A percentile compares a stretch with the other conserved stretches of the same genome.
Evolutionary conservation across 192 early-diverging fungal genomes (phyloP).

Genomic region (Diversispora epigaea): DNA sequence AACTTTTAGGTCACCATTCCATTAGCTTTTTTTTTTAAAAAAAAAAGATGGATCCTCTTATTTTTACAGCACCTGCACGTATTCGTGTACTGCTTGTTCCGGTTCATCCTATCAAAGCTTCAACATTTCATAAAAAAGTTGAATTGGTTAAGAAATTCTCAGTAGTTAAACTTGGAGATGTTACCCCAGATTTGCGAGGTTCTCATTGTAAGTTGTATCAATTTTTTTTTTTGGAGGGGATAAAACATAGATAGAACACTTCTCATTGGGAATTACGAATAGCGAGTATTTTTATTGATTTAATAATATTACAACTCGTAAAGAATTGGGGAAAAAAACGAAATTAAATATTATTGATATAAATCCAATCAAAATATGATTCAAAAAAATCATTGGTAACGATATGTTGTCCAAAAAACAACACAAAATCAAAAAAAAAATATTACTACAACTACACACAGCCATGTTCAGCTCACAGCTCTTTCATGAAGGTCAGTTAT

Average conservation of each 20-base stretch:
- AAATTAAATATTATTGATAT: not conserved
- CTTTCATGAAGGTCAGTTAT: constrained; percentile 65
- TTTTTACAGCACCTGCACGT: constrained; percentile 52
- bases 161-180: constrained; percentile 65
- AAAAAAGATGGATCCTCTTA: constrained; percentile 43
- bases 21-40: not conserved
- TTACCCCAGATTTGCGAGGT: constrained; percentile 62
- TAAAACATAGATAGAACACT: not conserved
- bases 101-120: constrained; percentile 60
- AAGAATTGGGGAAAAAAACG: too few relatives aligned
- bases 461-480: constrained; percentile 59
- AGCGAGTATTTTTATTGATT: not conserved
- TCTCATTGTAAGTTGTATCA: constrained; percentile 36
- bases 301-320: too few relatives aligned
- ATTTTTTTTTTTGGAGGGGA: not conserved
- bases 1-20: not conserved
- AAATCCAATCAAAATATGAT: not conserved
- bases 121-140: constrained; percentile 64
- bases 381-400: not conserved
- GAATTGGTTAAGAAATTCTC: constrained; percentile 64
- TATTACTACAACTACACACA: constrained; percentile 12
- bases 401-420: not conserved
- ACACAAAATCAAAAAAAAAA: not conserved
- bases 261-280: not conserved
- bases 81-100: constrained; percentile 73